Percentiles rank a stretch among this genome's conserved stretches.
phyloP scores from a whole-genome alignment of 805 yeast genomes.

The Starmerella stigmatis region DNA sequence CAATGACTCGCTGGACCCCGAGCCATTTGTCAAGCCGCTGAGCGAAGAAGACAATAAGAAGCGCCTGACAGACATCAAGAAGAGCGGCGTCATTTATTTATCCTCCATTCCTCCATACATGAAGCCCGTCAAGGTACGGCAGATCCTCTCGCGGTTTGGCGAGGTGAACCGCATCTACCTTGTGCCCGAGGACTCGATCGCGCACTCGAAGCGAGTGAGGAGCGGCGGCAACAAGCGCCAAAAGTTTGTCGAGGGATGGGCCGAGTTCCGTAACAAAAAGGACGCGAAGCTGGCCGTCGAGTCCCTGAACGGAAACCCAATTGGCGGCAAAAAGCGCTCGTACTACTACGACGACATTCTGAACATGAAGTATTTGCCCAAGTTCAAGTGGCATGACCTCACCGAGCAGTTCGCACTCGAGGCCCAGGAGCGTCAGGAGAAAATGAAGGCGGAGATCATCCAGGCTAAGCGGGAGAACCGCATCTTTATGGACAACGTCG shows the following conservation, averaged over 20 bases:
- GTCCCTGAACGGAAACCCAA: conserved; percentile 74
- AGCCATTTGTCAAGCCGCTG: conserved; percentile 19
- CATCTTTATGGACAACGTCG: conserved; percentile 72
- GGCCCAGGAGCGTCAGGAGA: conserved; percentile 77
- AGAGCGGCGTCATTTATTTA: conserved; percentile 86
- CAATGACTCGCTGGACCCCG: conserved; percentile 21
- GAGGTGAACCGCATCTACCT: conserved; percentile 75
- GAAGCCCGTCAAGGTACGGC: conserved; percentile 87
- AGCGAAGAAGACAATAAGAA: conserved; percentile 31
- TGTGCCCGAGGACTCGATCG: conserved; percentile 69
- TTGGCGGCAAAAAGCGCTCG: conserved; percentile 86
- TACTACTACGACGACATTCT: conserved; percentile 90
- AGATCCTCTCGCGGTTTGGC: conserved; percentile 72
- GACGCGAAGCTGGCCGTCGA: conserved; percentile 83
- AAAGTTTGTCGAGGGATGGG: conserved; percentile 93
- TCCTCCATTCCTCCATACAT: conserved; percentile 91
- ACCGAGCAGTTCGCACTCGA: conserved; percentile 89
- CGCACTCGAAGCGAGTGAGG: conserved; percentile 57
- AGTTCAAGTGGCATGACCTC: conserved; percentile 90
- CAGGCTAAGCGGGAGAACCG: conserved; percentile 84
- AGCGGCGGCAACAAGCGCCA: conserved; percentile 87
- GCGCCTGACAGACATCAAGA: conserved; percentile 41
- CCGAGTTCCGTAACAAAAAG: conserved; percentile 70
- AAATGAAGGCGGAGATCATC: conserved; percentile 74
- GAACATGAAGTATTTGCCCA: conserved; percentile 78